Percentiles rank a stretch among this genome's conserved stretches.
Evolutionary conservation across 2,329 filamentous ascomycete genomes (phyloP).

Genomic region (Pseudomassariella vexata): DNA sequence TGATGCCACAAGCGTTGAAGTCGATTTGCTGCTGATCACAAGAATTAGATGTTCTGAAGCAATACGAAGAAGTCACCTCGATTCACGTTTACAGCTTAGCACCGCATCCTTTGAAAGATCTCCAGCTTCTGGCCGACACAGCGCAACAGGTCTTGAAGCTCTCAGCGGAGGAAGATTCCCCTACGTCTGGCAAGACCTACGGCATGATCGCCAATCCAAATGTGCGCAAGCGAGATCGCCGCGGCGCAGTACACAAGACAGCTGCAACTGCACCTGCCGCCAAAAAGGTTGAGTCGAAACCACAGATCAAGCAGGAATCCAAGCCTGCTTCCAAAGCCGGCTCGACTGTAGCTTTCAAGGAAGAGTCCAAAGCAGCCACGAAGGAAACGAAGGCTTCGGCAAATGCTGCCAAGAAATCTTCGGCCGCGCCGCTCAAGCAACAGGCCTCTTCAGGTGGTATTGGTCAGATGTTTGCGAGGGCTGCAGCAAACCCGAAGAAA

Average conservation of each 20-base stretch:
- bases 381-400: slow-evolving; percentile 16
- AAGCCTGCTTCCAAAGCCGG: slow-evolving; percentile 34
- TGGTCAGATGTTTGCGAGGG: slow-evolving; percentile 27
- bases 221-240: slow-evolving; percentile 47
- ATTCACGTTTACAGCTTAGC: slow-evolving; percentile 87
- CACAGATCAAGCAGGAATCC: slow-evolving; percentile 25
- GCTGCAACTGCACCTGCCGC: slow-evolving; percentile 18
- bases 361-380: slow-evolving; percentile 24
- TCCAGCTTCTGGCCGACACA: slow-evolving; percentile 66
- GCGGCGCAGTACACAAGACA: slow-evolving; percentile 21
- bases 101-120: slow-evolving; percentile 61
- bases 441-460: slow-evolving; percentile 24
- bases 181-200: slow-evolving; percentile 55
- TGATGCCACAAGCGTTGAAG: neutral
- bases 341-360: slow-evolving; percentile 30
- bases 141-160: slow-evolving; percentile 56
- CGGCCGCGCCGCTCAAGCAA: slow-evolving; percentile 43
- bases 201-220: slow-evolving; percentile 71
- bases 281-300: slow-evolving; percentile 15
- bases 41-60: slow-evolving; percentile 53
- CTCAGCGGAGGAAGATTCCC: slow-evolving; percentile 51
- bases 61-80: slow-evolving; percentile 68
- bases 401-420: slow-evolving; percentile 33
- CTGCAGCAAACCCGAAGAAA: slow-evolving; percentile 25
- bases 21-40: neutral